These are phyloP conservation scores for Blastocystis hominis DNA, from an alignment of 352 stramenopile genomes.

Conservation along the genomic window DNA sequence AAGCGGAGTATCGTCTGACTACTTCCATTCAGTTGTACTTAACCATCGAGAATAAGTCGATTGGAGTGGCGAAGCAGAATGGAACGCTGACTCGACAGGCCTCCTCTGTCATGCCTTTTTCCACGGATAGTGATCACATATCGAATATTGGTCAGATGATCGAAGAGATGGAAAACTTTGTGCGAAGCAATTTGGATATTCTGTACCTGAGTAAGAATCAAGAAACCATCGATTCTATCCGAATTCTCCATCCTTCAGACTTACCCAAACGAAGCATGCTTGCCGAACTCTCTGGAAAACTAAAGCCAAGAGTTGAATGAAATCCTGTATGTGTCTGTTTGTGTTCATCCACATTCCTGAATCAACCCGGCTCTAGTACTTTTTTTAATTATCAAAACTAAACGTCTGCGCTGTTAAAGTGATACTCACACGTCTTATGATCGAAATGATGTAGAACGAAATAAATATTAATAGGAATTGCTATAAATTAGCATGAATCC, in stretches of 20 bases:
- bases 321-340: background rate
- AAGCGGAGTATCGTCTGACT: slow-evolving; percentile 36
- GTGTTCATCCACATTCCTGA: no score
- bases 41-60: background rate
- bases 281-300: background rate
- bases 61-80: slow-evolving; percentile 35
- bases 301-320: background rate
- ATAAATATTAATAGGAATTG: no score
- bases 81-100: slow-evolving; percentile 8
- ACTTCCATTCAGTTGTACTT: slow-evolving; percentile 41
- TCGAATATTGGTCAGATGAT: slow-evolving; percentile 53
- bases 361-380: no score
- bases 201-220: slow-evolving; percentile 52
- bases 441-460: no score
- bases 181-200: slow-evolving; percentile 36
- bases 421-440: no score
- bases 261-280: slow-evolving; percentile 19
- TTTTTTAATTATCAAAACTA: no score
- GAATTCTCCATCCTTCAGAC: slow-evolving; percentile 24
- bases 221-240: slow-evolving; percentile 27
- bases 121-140: slow-evolving; percentile 3
- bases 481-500: no score
- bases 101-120: slow-evolving; percentile 2
- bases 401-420: no score
- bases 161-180: slow-evolving; percentile 50